These are phyloP conservation scores for Phytophthora hibernalis DNA, from an alignment of 352 stramenopile genomes.

Conservation along the genomic window DNA sequence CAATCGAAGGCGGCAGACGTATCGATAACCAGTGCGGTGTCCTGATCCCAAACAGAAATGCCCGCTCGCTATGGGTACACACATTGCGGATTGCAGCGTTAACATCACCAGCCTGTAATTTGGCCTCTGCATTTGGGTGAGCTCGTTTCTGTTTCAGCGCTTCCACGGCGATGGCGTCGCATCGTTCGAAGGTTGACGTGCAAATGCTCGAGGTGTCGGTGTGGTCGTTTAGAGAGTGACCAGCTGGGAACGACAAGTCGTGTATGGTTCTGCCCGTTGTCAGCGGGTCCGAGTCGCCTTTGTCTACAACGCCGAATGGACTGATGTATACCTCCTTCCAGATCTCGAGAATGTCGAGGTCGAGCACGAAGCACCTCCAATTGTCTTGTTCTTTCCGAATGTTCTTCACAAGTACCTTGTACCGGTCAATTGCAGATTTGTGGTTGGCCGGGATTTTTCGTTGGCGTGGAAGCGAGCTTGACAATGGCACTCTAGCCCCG, in stretches of 20 bases:
- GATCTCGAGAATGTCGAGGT: conserved; percentile 11
- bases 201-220: conserved; percentile 5
- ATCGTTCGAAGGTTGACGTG: conserved; percentile 6
- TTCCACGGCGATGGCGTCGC: conserved; percentile 10
- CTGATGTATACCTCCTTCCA: conserved; percentile 17
- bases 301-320: conserved; percentile 35
- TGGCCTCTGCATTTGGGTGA: too few species aligned
- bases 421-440: conserved; percentile 5
- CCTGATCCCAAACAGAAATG: too few species aligned
- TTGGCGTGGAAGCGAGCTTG: neutral
- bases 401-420: conserved; percentile 18
- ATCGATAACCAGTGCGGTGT: too few species aligned
- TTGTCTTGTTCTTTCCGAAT: conserved; percentile 20
- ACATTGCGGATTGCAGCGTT: too few species aligned
- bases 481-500: neutral
- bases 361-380: conserved; percentile 9
- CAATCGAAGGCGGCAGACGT: too few species aligned
- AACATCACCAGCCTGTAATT: too few species aligned
- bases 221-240: conserved; percentile 15
- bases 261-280: conserved; percentile 18
- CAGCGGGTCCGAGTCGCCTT: conserved; percentile 1
- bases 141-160: too few species aligned
- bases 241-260: conserved; percentile 22
- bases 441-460: conserved; percentile 9
- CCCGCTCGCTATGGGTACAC: too few species aligned